These are phyloP conservation scores for Acer saccharum DNA, from an alignment of 345 rosid species.

Conservation along the genomic window DNA sequence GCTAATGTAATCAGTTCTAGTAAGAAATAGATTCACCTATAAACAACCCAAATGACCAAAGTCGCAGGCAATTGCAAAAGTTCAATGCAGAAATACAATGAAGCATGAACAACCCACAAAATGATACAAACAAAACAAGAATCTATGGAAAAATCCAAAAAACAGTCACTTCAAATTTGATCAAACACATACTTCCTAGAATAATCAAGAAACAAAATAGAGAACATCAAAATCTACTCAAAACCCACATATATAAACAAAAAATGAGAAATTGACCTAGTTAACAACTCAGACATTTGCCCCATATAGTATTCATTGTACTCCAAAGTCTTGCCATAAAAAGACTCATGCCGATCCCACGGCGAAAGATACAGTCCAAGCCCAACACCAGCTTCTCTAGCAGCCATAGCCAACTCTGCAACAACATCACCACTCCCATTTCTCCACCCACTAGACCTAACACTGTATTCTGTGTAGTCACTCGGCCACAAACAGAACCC, in stretches of 20 bases:
- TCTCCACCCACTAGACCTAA: constrained; percentile 66
- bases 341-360: constrained; percentile 84
- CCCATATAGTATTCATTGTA: constrained; percentile 85
- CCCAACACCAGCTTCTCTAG: constrained; percentile 54
- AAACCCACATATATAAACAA: not conserved
- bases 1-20: not conserved
- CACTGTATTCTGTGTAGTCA: constrained; percentile 73
- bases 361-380: constrained; percentile 87
- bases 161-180: not conserved
- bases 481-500: constrained; percentile 97
- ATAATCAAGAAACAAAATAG: not conserved
- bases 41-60: not conserved
- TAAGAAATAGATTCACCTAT: not conserved
- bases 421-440: constrained; percentile 74
- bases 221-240: not conserved
- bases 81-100: not conserved
- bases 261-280: constrained; percentile 46
- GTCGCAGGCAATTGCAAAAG: not conserved
- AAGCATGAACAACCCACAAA: not conserved
- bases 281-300: constrained; percentile 85
- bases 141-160: not conserved
- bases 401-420: constrained; percentile 64
- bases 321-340: constrained; percentile 76
- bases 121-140: not conserved
- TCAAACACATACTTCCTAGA: not conserved